Conservation (phyloP, 768 basidiomycete genomes). For the Rubroboletus pulcherrimus region DNA sequence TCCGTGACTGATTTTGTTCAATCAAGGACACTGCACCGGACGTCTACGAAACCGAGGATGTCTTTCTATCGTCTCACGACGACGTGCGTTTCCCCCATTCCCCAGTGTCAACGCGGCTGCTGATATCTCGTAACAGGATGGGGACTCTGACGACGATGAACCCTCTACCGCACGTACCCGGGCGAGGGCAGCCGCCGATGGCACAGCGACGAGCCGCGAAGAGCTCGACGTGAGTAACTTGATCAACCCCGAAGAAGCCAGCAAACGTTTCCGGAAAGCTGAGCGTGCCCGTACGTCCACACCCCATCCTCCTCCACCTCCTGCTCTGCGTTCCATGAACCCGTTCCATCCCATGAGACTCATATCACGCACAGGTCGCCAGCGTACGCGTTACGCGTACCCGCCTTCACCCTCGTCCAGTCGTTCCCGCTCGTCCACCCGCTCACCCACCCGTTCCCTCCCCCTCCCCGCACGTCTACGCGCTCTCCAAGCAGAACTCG, state of each 20-base stretch:
- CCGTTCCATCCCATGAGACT: not conserved
- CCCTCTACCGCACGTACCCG: slow-evolving; percentile 37
- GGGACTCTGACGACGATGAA: slow-evolving; percentile 69
- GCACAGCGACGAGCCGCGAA: slow-evolving; percentile 42
- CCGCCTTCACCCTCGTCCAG: slow-evolving; percentile 58
- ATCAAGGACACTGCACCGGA: slow-evolving; percentile 84
- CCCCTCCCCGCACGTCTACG: slow-evolving; percentile 60
- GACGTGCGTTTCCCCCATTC: slow-evolving; percentile 40
- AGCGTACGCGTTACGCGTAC: slow-evolving; percentile 62
- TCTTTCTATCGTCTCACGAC: slow-evolving; percentile 49
- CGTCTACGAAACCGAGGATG: slow-evolving; percentile 89
- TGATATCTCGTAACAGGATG: slow-evolving; percentile 40
- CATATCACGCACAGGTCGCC: slow-evolving; percentile 35
- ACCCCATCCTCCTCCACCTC: no score
- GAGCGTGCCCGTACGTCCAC: slow-evolving; percentile 53
- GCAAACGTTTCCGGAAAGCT: slow-evolving; percentile 65
- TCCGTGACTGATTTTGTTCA: slow-evolving; percentile 1
- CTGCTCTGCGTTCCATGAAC: no score
- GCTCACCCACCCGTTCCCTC: slow-evolving; percentile 30
- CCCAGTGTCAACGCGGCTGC: not conserved
- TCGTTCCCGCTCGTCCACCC: slow-evolving; percentile 37
- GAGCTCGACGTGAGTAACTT: slow-evolving; percentile 68
- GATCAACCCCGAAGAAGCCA: slow-evolving; percentile 65
- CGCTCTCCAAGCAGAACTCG: slow-evolving; percentile 71
- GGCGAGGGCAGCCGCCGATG: slow-evolving; percentile 29